A percentile compares a stretch with the other conserved stretches of the same genome.
Conservation (phyloP, 768 basidiomycete species). For the Coprinopsis strossmayeri region DNA sequence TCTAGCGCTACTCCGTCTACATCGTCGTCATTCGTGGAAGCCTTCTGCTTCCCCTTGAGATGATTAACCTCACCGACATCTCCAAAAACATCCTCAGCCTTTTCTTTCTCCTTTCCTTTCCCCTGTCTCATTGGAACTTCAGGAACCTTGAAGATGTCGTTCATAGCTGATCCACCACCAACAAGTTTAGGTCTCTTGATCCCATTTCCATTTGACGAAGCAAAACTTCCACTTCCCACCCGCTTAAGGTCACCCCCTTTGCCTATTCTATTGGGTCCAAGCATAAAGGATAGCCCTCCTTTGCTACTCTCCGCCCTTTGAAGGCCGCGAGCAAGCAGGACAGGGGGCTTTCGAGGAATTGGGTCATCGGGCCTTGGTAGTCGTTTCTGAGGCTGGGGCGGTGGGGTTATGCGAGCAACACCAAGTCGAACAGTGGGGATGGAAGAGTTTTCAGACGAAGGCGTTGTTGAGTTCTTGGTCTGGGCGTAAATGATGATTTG, state of each 20-base stretch:
- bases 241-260: neutral
- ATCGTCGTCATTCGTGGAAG: conserved; percentile 11
- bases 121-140: conserved; percentile 30
- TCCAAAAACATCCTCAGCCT: conserved; percentile 28
- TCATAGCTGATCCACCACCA: conserved; percentile 17
- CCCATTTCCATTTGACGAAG: conserved; percentile 11
- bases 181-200: conserved; percentile 29
- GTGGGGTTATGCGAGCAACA: conserved; percentile 53
- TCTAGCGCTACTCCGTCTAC: conserved; percentile 31
- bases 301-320: conserved; percentile 12
- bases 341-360: conserved; percentile 64
- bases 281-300: conserved; percentile 5
- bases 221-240: conserved; percentile 5
- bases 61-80: conserved; percentile 11
- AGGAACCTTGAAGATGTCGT: conserved; percentile 45
- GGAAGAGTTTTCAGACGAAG: neutral
- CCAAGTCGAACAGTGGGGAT: conserved; percentile 31
- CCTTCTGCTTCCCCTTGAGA: conserved; percentile 24
- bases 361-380: conserved; percentile 65
- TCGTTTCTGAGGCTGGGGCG: conserved; percentile 28
- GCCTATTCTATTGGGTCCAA: neutral
- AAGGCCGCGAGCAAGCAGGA: conserved; percentile 23
- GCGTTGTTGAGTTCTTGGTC: neutral
- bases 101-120: conserved; percentile 27
- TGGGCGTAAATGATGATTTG: conserved; percentile 53